A percentile compares a stretch with the other conserved stretches of the same genome.
Conservation (phyloP, 2,329 filamentous ascomycete species). For the Penicillium corylophilum region DNA sequence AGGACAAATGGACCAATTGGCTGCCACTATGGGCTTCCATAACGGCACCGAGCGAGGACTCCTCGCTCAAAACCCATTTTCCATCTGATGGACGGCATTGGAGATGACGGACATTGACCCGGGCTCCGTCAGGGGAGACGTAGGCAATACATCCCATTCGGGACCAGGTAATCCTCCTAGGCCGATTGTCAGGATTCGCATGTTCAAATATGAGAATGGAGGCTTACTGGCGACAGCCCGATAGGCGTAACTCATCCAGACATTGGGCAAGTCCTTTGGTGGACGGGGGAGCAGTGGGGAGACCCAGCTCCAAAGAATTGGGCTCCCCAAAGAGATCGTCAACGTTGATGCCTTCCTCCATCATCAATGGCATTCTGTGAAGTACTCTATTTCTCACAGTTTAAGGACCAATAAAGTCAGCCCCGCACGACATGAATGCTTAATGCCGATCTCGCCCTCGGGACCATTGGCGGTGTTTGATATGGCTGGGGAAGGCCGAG, state of each 20-base stretch:
- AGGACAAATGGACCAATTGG: slow-evolving; percentile 75
- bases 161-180: slow-evolving; percentile 82
- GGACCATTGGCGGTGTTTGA: slow-evolving; percentile 2
- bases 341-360: slow-evolving; percentile 61
- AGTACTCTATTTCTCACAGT: not conserved
- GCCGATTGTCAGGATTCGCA: slow-evolving; percentile 21
- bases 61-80: slow-evolving; percentile 72
- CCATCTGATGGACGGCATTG: slow-evolving; percentile 67
- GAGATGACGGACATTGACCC: slow-evolving; percentile 71
- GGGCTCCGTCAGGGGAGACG: slow-evolving; percentile 69
- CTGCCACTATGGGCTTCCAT: slow-evolving; percentile 62
- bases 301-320: slow-evolving; percentile 57
- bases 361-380: slow-evolving; percentile 51
- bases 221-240: slow-evolving; percentile 79
- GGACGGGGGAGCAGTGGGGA: slow-evolving; percentile 44
- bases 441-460: slow-evolving; percentile 5
- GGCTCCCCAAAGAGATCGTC: slow-evolving; percentile 74
- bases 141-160: slow-evolving; percentile 81
- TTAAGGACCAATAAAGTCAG: slow-evolving; percentile 1
- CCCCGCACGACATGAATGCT: slow-evolving; percentile 16
- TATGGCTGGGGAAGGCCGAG: not conserved
- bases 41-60: slow-evolving; percentile 63
- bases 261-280: slow-evolving; percentile 69
- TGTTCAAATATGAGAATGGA: not conserved
- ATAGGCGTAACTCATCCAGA: slow-evolving; percentile 71